Evolutionary conservation across 768 basidiomycete genomes (phyloP), one percentile per base, ranked within the genome.

Genomic region (Pluteus cervinus): DNA sequence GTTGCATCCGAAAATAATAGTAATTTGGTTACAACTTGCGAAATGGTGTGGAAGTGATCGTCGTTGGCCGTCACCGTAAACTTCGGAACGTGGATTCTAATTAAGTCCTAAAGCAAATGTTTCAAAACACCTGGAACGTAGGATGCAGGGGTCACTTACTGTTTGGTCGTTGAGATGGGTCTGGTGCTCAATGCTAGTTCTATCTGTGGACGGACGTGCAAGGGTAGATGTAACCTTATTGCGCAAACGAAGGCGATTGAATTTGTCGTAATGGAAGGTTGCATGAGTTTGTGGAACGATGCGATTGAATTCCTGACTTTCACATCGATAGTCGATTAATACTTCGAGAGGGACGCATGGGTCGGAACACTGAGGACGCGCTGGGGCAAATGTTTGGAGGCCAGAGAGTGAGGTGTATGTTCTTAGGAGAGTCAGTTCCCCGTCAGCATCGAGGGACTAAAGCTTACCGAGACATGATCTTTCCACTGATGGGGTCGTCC

Each of bases 271-370:
- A 32, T 81, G 84, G 43, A 94, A 76, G 4, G 73, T 79, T 1
- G 86, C 86, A 40, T 87, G 79, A 0, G 92, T 89, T 57, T 89
- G 86, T 3, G 89, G 86, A 5, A 97, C 86, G 25, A 98, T 71
- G 2, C 90, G 83, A 50, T 94, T 89, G 56, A 94, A 94, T 33
- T 78, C 78, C 33, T 69, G 67, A 43, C 79, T 84, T 60, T 92
- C 86, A 52, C 85, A 86, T 30, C 81, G 75, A 36, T 81, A 71
- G 60, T 97, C 91, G 39, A 94, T 77, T 36, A 93, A 60, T 28
- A 92, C 85, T 60, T 98, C 93, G 16, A 92, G 68, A n/a, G 93
- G 93, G 18, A 98, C 78, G 39, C 69, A 71, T 10, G 71, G 71
- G 55, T 69, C 67, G 16, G 62, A 63, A n/a, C 57, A 51, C 33